Percentiles rank a stretch among this genome's conserved stretches.
These are phyloP conservation scores for Deuterostichococcus epilithicus DNA, from an alignment of 139 green algal species.

Conservation along the genomic window DNA sequence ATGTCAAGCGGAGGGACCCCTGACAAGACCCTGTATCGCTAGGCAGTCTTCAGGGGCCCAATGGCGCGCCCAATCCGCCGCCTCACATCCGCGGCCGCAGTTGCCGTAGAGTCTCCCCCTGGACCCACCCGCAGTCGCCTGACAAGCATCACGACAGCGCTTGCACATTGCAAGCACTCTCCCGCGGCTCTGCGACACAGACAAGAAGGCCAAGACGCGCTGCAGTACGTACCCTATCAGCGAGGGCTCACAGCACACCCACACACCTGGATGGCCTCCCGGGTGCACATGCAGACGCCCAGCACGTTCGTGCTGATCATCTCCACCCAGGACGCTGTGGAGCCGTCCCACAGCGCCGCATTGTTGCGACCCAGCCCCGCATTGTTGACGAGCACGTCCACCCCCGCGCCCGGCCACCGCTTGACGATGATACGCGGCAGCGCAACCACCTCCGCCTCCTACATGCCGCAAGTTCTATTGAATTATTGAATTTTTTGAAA, in stretches of 20 bases:
- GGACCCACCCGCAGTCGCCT: too few species aligned
- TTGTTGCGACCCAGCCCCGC: conserved; percentile 55
- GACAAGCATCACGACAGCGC: too few species aligned
- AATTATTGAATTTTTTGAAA: too few species aligned
- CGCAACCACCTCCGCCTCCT: conserved; percentile 48
- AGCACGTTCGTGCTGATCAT: conserved; percentile 71
- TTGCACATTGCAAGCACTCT: too few species aligned
- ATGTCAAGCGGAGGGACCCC: not conserved
- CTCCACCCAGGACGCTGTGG: conserved; percentile 48
- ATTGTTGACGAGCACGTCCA: conserved; percentile 64
- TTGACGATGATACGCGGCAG: conserved; percentile 70
- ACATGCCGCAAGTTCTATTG: not conserved
- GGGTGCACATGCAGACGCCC: conserved; percentile 63
- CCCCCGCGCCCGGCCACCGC: conserved; percentile 58
- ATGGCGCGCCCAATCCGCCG: too few species aligned
- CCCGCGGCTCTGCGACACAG: too few species aligned
- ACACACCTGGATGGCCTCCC: conserved; percentile 59
- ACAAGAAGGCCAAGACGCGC: too few species aligned
- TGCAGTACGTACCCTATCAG: too few species aligned
- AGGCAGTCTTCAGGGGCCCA: too few species aligned
- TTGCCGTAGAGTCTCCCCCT: too few species aligned
- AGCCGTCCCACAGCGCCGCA: conserved; percentile 68
- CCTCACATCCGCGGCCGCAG: too few species aligned
- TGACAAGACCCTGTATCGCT: not conserved
- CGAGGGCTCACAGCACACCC: not conserved